These are phyloP conservation scores for Termitomyces sp. DNA, from an alignment of 768 basidiomycete species.

Conservation along the genomic window DNA sequence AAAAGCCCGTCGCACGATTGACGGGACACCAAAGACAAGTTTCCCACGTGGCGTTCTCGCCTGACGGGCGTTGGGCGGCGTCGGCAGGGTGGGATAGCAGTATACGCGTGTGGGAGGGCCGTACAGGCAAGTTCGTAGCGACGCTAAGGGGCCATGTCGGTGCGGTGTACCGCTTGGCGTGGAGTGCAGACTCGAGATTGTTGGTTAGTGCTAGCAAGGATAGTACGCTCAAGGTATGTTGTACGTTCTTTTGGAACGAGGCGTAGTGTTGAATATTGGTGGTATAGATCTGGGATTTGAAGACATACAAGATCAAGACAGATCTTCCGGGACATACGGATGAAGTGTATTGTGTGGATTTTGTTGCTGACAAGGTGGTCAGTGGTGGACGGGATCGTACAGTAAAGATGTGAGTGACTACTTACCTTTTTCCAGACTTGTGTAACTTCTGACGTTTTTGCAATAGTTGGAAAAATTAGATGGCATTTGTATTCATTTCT, in stretches of 20 bases:
- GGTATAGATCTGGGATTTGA: conserved; percentile 88
- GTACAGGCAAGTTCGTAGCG: conserved; percentile 83
- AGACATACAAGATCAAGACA: conserved; percentile 90
- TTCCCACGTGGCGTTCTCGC: conserved; percentile 90
- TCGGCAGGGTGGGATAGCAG: conserved; percentile 89
- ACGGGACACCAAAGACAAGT: conserved; percentile 96
- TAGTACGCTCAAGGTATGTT: conserved; percentile 84
- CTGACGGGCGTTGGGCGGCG: conserved; percentile 90
- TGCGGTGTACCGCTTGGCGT: conserved; percentile 90
- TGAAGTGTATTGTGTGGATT: conserved; percentile 98
- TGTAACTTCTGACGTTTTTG: neutral
- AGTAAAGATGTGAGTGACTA: conserved; percentile 78
- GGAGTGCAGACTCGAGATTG: conserved; percentile 92
- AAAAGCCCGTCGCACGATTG: conserved; percentile 59
- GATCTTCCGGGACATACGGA: conserved; percentile 97
- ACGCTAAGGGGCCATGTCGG: conserved; percentile 91
- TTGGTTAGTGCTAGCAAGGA: conserved; percentile 95
- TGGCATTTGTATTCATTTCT: neutral
- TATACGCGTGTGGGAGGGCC: conserved; percentile 89
- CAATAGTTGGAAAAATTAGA: conserved; percentile 21
- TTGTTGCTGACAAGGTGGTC: conserved; percentile 98
- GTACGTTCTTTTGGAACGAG: neutral
- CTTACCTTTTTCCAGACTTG: neutral
- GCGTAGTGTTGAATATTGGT: neutral
- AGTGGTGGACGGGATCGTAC: conserved; percentile 92